These are phyloP conservation scores for Stramenopiles sp. DNA, from an alignment of 352 stramenopile species.

Conservation along the genomic window DNA sequence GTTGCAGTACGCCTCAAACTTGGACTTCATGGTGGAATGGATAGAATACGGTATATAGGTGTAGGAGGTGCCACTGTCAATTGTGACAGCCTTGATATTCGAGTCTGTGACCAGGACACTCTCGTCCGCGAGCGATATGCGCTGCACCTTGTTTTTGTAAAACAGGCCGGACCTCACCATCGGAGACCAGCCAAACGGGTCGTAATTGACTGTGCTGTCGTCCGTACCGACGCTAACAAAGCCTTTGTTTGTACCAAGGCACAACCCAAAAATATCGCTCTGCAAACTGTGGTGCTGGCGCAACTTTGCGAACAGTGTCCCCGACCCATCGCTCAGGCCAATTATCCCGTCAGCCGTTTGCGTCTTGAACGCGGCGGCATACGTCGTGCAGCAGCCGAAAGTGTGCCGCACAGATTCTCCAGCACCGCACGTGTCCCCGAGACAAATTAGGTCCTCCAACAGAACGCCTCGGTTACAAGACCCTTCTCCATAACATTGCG, in stretches of 20 bases:
- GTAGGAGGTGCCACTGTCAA: not conserved
- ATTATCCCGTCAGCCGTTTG: not conserved
- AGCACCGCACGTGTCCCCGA: not conserved
- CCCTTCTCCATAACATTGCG: not conserved
- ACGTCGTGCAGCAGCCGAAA: not conserved
- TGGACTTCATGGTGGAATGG: not conserved
- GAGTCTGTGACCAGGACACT: not conserved
- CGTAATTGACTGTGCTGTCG: not conserved
- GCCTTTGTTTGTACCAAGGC: not conserved
- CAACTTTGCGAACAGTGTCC: not conserved
- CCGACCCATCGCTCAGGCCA: not conserved
- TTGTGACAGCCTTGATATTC: not conserved
- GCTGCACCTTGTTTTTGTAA: not conserved
- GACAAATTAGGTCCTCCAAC: not conserved
- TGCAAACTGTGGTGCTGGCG: not conserved
- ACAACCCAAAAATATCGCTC: not conserved
- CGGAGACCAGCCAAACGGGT: not conserved
- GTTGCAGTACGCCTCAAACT: not conserved
- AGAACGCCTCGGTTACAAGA: not conserved
- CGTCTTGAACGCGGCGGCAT: not conserved
- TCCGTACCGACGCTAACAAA: not conserved
- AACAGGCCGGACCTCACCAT: not conserved
- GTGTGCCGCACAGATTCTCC: not conserved
- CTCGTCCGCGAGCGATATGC: not conserved
- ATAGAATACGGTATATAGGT: not conserved